Evolutionary conservation across 768 basidiomycete genomes (phyloP).

Genomic region (Psilocybe cyanescens): DNA sequence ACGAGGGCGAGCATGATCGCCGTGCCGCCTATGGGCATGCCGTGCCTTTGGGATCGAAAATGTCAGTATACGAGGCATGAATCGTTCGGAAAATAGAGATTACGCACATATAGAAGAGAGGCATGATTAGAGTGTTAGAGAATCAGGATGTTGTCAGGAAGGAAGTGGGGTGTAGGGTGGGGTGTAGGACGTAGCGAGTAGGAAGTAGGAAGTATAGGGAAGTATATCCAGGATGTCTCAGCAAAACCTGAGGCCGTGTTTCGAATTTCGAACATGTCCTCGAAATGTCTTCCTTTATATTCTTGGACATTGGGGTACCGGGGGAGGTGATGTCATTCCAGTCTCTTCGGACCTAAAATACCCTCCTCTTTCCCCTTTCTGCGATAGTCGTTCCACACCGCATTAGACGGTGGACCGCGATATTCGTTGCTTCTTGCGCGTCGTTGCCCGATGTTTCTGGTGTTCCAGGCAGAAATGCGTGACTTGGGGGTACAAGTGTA

Average conservation of each 20-base stretch:
- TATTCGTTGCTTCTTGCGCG: too few species aligned
- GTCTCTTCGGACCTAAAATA: background rate
- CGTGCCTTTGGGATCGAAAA: conserved; percentile 40
- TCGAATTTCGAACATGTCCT: background rate
- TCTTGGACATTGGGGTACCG: background rate
- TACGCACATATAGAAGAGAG: conserved; percentile 33
- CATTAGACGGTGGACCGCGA: too few species aligned
- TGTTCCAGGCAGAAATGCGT: too few species aligned
- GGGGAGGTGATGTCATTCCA: conserved; percentile 2
- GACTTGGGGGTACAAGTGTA: too few species aligned
- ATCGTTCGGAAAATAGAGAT: background rate
- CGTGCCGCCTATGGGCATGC: conserved; percentile 62
- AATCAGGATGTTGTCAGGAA: background rate
- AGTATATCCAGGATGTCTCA: background rate
- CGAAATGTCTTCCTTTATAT: conserved; percentile 2
- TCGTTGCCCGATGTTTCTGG: too few species aligned
- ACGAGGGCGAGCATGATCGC: conserved; percentile 69
- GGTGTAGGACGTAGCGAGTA: background rate
- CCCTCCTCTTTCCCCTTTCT: background rate
- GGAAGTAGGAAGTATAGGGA: background rate
- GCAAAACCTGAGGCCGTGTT: background rate
- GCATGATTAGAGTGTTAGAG: conserved; percentile 20
- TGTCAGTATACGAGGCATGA: background rate
- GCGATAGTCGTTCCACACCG: too few species aligned
- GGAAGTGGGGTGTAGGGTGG: background rate